A percentile compares a stretch with the other conserved stretches of the same genome.
Conservation (phyloP, 2,329 filamentous ascomycete species). For the Dactylellina sp. region DNA sequence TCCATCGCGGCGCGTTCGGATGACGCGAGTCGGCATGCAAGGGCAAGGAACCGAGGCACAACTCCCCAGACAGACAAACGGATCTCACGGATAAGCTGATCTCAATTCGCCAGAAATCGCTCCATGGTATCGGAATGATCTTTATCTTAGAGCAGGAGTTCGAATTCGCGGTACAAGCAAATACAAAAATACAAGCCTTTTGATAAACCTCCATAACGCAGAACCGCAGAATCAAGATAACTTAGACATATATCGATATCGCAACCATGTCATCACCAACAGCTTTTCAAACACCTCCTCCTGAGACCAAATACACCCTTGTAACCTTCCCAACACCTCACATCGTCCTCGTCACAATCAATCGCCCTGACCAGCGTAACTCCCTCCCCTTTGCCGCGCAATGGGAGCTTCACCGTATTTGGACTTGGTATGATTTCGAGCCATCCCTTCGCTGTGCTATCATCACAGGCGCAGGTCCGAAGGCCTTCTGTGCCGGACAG, state of each 20-base stretch:
- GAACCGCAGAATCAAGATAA: too few species aligned
- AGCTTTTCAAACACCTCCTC: constrained; percentile 59
- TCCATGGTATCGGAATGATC: background rate
- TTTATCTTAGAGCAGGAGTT: constrained; percentile 1
- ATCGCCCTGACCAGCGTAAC: constrained; percentile 72
- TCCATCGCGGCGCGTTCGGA: constrained; percentile 1
- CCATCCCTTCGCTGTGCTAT: constrained; percentile 71
- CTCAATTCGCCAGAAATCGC: background rate
- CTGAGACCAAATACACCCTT: constrained; percentile 62
- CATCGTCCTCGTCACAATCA: constrained; percentile 72
- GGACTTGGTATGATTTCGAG: constrained; percentile 74
- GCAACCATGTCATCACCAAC: constrained; percentile 32
- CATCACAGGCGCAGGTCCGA: constrained; percentile 71
- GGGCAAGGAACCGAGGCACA: constrained; percentile 34
- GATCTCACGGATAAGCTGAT: constrained; percentile 5
- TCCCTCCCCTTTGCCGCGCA: constrained; percentile 69
- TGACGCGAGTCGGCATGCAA: background rate
- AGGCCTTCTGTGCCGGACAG: constrained; percentile 76
- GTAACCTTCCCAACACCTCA: constrained; percentile 69
- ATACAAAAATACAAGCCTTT: too few species aligned
- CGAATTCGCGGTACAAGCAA: too few species aligned
- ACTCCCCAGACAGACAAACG: constrained; percentile 4
- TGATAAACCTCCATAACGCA: too few species aligned
- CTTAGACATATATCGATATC: background rate
- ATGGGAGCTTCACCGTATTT: constrained; percentile 67